phyloP scores from a whole-genome alignment of 1,139 yeast genomes.

The Sugiyamaella xylanicola region DNA sequence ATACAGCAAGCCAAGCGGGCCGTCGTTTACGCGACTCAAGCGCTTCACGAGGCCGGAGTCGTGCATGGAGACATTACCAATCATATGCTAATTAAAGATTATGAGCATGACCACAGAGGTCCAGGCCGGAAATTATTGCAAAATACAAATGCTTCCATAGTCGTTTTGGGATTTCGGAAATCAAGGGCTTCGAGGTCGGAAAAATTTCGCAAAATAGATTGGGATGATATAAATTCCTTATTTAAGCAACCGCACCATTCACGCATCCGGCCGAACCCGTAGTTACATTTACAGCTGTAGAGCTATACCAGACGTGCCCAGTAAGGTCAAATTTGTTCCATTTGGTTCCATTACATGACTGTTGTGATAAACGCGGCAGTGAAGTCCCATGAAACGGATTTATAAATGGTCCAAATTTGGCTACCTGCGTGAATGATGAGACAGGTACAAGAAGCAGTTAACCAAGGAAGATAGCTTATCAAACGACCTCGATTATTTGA shows the following conservation, averaged over 20 bases:
- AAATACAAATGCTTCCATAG: constrained; percentile 4
- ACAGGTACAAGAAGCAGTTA: neutral
- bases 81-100: constrained; percentile 21
- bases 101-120: neutral
- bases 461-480: too few relatives aligned
- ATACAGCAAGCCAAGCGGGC: constrained; percentile 6
- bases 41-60: constrained; percentile 24
- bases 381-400: neutral
- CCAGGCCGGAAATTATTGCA: neutral
- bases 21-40: constrained; percentile 2
- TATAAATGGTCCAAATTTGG: neutral
- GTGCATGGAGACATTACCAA: constrained; percentile 23
- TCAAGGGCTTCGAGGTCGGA: constrained; percentile 8
- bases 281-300: too few relatives aligned
- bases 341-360: too few relatives aligned
- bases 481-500: too few relatives aligned
- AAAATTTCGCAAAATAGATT: constrained; percentile 5
- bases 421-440: neutral
- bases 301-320: too few relatives aligned
- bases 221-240: neutral
- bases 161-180: constrained; percentile 19
- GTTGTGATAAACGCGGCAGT: neutral
- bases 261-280: too few relatives aligned
- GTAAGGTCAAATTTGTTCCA: too few relatives aligned
- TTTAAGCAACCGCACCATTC: neutral